Base-by-base conservation (phyloP, 768 basidiomycete genomes). In the Leccinum obscurum region DNA sequence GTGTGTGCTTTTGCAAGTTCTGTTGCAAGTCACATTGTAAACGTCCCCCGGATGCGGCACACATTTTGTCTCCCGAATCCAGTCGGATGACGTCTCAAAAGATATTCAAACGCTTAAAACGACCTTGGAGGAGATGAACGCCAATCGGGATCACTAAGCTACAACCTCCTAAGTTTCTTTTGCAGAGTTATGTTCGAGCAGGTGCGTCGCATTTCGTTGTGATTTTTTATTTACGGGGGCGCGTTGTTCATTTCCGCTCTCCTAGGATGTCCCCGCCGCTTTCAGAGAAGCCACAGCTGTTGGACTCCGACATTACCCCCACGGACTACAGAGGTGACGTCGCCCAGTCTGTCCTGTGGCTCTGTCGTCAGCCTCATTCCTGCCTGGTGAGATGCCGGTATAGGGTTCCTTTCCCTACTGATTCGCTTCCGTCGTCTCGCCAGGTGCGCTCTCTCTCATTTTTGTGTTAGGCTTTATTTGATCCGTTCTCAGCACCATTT, bases 81-180 rank as follows among this genome's bases (percentile, higher is more conserved):
- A 52, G 34, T 22, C 72, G 46, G 65, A 70, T 24, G 65, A 75
- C 1, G 66, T 71, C 34, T 64, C 77, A 11, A 73, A 77, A 37
- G 62, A 71, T n/a, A 71, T 81, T 32, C 68, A 77, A 51, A 66
- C 59, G 22, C 62, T 70, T 10, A 69, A 77, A 28, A 64, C 72
- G 55, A 63, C 71, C 6, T 71, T 77, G 14, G 77, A 78, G 46
- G 71, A 71, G 56, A 68, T 85, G 57, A 72, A 68, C 26, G 75
- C 77, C 32, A 67, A 67, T 26, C 72, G 26, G 78, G 62, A 77
- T 79, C 28, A 68, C 75, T 52, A 80, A 73, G 62, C 65, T 75
- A 30, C 77, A 83, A 60, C 75, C 81, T 24, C 77, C 77, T 6
- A 83, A 81, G 66, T 78, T 84, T 35, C 72, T 4, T 82, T 82